Evolutionary conservation across 2,329 filamentous ascomycete species (phyloP).

Genomic region (Fusarium annulatum): DNA sequence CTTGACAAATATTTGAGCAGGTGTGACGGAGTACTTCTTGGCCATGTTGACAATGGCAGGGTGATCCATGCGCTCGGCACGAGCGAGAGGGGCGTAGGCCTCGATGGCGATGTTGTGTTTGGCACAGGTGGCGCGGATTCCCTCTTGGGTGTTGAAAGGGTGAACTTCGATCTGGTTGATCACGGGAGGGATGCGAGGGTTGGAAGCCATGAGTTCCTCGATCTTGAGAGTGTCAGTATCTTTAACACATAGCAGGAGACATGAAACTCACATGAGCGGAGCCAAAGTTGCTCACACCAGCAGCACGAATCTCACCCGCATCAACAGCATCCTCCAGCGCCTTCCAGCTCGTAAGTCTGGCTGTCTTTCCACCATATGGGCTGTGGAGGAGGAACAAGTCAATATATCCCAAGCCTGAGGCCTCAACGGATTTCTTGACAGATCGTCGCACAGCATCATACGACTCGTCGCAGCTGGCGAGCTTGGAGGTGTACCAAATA

Average conservation of each 20-base stretch:
- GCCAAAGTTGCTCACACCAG: constrained; percentile 83
- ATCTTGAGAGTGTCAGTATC: constrained; percentile 56
- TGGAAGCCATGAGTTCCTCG: constrained; percentile 73
- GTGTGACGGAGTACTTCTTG: constrained; percentile 75
- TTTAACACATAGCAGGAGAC: fast-evolving
- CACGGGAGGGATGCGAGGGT: constrained; percentile 71
- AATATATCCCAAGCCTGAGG: constrained; percentile 77
- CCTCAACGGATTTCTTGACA: constrained; percentile 72
- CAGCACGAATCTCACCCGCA: constrained; percentile 76
- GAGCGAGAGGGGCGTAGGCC: constrained; percentile 82
- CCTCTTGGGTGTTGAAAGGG: constrained; percentile 79
- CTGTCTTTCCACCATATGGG: constrained; percentile 78
- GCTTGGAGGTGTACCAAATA: constrained; percentile 84
- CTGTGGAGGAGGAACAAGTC: constrained; percentile 84
- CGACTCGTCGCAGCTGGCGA: constrained; percentile 70
- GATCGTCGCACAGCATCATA: constrained; percentile 76
- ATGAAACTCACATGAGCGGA: constrained; percentile 71
- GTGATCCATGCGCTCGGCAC: constrained; percentile 76
- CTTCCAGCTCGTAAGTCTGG: constrained; percentile 77
- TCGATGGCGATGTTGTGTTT: constrained; percentile 76
- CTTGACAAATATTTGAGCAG: constrained; percentile 77
- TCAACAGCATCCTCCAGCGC: constrained; percentile 81
- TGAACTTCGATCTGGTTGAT: constrained; percentile 88
- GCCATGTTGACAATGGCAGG: constrained; percentile 70
- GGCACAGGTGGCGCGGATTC: constrained; percentile 74